These are phyloP conservation scores for Boletus eberwhitei DNA, from an alignment of 768 basidiomycete genomes.

Conservation along the genomic window DNA sequence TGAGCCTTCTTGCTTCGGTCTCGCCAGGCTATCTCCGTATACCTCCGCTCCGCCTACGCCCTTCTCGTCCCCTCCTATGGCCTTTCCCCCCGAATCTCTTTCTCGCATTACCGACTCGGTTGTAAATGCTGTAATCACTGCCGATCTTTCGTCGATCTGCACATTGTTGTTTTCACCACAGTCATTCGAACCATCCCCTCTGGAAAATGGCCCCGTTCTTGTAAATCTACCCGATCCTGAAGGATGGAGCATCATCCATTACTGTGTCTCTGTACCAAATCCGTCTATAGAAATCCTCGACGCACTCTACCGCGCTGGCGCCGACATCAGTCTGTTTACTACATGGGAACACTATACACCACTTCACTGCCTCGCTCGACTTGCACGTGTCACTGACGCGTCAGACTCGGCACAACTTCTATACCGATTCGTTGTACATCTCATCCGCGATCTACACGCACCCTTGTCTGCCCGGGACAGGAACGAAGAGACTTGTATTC, in stretches of 20 bases:
- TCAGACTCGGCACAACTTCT: constrained; percentile 39
- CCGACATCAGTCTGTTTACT: constrained; percentile 71
- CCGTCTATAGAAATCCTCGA: constrained; percentile 66
- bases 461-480: constrained; percentile 65
- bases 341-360: constrained; percentile 59
- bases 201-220: constrained; percentile 41
- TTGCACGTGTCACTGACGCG: constrained; percentile 32
- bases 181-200: constrained; percentile 42
- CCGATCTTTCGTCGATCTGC: constrained; percentile 49
- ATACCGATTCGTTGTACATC: constrained; percentile 61
- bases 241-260: constrained; percentile 74
- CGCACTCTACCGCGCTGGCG: constrained; percentile 70
- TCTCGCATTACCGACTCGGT: constrained; percentile 47
- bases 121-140: constrained; percentile 50
- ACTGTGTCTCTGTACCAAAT: constrained; percentile 53
- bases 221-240: constrained; percentile 65
- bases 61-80: constrained; percentile 25
- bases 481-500: constrained; percentile 73
- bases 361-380: constrained; percentile 61
- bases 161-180: constrained; percentile 53
- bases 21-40: constrained; percentile 27
- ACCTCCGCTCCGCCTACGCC: constrained; percentile 21
- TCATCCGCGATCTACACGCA: constrained; percentile 65
- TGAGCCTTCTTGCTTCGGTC: constrained; percentile 21
- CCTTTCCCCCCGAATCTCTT: constrained; percentile 41